Evolutionary conservation across 2,329 filamentous ascomycete species (phyloP).

Genomic region (Raffaelea arxii): DNA sequence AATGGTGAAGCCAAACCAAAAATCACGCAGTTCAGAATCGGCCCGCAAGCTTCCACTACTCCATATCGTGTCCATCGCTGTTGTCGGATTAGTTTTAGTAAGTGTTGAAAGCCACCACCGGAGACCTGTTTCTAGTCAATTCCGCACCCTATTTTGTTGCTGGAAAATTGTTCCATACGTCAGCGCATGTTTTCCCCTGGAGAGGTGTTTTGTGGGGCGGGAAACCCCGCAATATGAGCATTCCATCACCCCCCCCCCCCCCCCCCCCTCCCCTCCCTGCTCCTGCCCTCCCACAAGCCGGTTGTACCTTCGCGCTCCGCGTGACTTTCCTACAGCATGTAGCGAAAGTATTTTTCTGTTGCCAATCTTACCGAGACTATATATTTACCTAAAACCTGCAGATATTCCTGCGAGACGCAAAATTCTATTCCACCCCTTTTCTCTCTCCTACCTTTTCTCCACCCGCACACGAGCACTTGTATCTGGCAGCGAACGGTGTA

Average conservation of each 20-base stretch:
- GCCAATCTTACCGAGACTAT: no score
- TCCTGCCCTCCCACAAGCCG: no score
- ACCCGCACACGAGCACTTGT: slow-evolving; percentile 21
- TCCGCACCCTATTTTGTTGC: no score
- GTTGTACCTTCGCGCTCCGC: no score
- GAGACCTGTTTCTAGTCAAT: no score
- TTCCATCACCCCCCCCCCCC: no score
- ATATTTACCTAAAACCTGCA: slow-evolving; percentile 21
- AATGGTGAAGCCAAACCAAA: slow-evolving; percentile 2
- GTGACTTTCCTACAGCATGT: no score
- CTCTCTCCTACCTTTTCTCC: slow-evolving; percentile 30
- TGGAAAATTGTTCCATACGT: no score
- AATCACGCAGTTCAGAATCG: slow-evolving; percentile 13
- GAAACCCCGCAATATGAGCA: no score
- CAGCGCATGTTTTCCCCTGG: background rate
- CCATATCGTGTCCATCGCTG: slow-evolving; percentile 20
- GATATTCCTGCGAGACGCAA: slow-evolving; percentile 40
- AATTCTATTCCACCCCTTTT: slow-evolving; percentile 30
- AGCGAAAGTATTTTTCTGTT: no score
- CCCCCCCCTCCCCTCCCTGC: background rate
- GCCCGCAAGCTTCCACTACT: slow-evolving; percentile 15
- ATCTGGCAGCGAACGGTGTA: slow-evolving; percentile 28
- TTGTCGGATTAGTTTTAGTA: slow-evolving; percentile 14
- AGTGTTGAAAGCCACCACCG: no score
- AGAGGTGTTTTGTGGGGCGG: no score